Evolutionary conservation across 164 flowering plant genomes (phyloP), one percentile per base, ranked within the genome.

Genomic region (Santalum album): DNA sequence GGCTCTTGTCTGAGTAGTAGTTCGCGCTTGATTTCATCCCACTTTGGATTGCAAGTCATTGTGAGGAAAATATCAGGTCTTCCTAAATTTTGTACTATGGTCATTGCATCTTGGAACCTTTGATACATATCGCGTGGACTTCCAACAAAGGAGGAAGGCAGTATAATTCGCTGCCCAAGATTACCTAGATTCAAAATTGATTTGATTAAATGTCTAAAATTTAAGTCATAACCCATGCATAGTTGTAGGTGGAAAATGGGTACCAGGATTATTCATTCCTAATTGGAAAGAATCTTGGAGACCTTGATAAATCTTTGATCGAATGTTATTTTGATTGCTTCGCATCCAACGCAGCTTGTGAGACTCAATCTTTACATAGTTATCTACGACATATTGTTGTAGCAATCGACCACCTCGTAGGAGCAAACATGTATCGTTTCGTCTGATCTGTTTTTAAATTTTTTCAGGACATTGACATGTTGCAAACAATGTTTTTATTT

Each of bases 31-130:
- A 29, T 29, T 29, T 29, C 34, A 3, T 29, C 9, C 9, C 34
- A 29, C 9, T 29, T 29, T 11, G 64, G 47, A 16, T 69, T 72
- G 36, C 65, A 72, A 15, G 65, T 68, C 50, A 66, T 49, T 12
- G 65, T 66, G 0, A 69, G 19, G 17, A 70, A 70, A 0, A 65
- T 6, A 23, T 62, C 45, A 0, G 64, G 64, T 16, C 64, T 67
- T 6, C 67, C 64, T 29, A 35, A 64, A 0, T 29, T 14, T 38
- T 51, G 42, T 0, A 64, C 61, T 6, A 67, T 27, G 0, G 66
- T 22, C 72, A 68, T 71, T 1, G 59, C 64, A 50, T 68, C 65
- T 1, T 39, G 5, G 39, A 46, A 62, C 6, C 51, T 15, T 0
- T 21, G 17, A 0, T 24, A 10, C 68, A 69, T 69, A 18, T 59